Conservation (phyloP, 306 rosid species). For the Abrus pulchellus region DNA sequence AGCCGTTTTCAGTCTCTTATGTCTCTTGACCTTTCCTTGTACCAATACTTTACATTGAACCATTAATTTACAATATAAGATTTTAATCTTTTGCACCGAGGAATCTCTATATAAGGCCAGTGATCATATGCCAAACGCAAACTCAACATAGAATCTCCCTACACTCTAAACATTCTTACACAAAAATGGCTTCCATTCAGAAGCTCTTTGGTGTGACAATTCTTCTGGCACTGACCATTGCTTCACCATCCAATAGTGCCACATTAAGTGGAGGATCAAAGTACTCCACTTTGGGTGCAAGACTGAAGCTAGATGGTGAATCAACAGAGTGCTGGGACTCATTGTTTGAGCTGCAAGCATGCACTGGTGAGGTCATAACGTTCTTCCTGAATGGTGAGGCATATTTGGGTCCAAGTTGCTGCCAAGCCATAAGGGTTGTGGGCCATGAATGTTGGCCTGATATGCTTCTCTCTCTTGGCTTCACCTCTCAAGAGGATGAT, state of each 20-base stretch:
- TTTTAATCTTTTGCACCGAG: no score
- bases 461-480: constrained; percentile 64
- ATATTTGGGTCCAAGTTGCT: constrained; percentile 63
- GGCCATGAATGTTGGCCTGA: constrained; percentile 73
- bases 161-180: no score
- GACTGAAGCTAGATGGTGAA: constrained; percentile 58
- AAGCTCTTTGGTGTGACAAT: not conserved
- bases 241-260: no score
- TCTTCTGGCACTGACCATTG: no score
- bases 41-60: not conserved
- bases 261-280: no score
- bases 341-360: constrained; percentile 61
- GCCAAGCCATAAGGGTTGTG: constrained; percentile 58
- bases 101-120: constrained; percentile 7
- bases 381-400: constrained; percentile 67
- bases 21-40: not conserved
- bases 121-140: not conserved
- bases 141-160: not conserved
- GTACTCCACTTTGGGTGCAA: constrained; percentile 16
- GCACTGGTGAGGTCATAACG: constrained; percentile 62
- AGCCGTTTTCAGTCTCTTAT: not conserved
- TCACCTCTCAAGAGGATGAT: constrained; percentile 59
- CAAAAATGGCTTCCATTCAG: constrained; percentile 22
- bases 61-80: no score
- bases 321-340: constrained; percentile 68